Base-by-base conservation (phyloP, 169 alveolate genomes). In the Nephromyces sp. region DNA sequence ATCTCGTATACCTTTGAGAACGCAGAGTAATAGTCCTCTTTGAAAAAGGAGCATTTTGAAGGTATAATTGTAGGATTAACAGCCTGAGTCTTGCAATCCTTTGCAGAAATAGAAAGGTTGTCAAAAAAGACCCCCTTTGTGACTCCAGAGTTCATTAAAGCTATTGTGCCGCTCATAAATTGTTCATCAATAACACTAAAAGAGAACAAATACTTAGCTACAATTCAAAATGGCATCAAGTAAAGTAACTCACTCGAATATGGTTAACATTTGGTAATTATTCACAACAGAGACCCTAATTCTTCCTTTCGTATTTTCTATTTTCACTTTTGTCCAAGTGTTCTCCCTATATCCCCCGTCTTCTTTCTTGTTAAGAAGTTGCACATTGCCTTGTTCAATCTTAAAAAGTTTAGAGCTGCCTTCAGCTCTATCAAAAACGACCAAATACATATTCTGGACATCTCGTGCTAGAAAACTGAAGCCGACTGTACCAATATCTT, bases 141-240 rank as follows among this genome's bases (percentile, higher is more conserved):
- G 43, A 78, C 82, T 21, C 87, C 87, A 21, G 81, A 77, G 15
- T 74, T 65, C 52, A 65, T 74, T 52, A 81, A 69, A 0, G 80
- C 87, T 31, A 78, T 66, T n/a, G 87, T 64, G n/a, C 87, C 87
- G 53, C 85, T 78, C 27, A 81, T 72, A 34, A 81, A 65, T 2
- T 80, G 76, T 52, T 81, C 87, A 52, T 81, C 87, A 5, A 78
- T 63, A 3, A 68, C 82, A 22, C 79, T 73, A 64, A 21, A 8
- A 8, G n/a, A 21, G 68, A 8, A 62, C 15, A 62, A 8, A 15
- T 15, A 15, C 15, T 8, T 62, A 15, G 15, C 30, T 0, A 62
- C n/a, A n/a, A 15, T 43, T n/a, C 30, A n/a, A n/a, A 0, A 21
- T 62, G 21, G n/a, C n/a, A n/a, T 61, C 0, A 21, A 62, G n/a